Conservation (phyloP, 2,329 filamentous ascomycete genomes). For the Neonectria magnoliae region DNA sequence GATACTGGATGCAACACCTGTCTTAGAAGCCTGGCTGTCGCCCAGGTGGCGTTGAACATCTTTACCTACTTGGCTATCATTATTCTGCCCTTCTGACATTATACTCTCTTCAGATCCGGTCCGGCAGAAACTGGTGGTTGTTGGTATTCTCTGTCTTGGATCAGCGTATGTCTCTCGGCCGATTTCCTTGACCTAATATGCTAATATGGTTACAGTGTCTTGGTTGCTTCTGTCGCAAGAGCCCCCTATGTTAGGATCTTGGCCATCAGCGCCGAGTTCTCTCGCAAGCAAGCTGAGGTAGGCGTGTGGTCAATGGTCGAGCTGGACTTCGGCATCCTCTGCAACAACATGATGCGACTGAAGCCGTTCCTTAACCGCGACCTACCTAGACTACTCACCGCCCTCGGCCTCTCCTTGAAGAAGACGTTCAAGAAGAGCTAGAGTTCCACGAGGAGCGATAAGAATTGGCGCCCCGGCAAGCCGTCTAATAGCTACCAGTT, state of each 20-base stretch:
- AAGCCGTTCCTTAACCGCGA: constrained; percentile 20
- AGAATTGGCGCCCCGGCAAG: constrained; percentile 15
- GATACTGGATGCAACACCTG: constrained; percentile 7
- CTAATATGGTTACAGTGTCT: constrained; percentile 1
- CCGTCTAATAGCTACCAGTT: constrained; percentile 12
- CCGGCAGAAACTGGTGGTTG: constrained; percentile 18
- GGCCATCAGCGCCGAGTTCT: constrained; percentile 15
- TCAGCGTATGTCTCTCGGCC: constrained; percentile 13
- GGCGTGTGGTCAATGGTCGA: constrained; percentile 24
- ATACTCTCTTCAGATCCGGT: constrained; percentile 7
- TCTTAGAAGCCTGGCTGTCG: constrained; percentile 19
- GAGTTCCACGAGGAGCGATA: not conserved
- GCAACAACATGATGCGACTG: constrained; percentile 22
- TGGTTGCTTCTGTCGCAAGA: constrained; percentile 19
- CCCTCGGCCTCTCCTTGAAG: constrained; percentile 1
- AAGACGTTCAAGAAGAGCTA: not conserved
- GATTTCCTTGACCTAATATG: not conserved
- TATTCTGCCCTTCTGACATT: constrained; percentile 14
- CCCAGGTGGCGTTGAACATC: constrained; percentile 22
- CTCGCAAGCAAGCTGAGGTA: constrained; percentile 17
- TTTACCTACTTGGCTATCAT: constrained; percentile 18
- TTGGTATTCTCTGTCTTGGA: constrained; percentile 10
- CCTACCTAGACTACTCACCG: constrained; percentile 12
- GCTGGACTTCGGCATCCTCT: constrained; percentile 23
- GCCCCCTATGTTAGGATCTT: constrained; percentile 21